Evolutionary conservation across 1,284 basidiomycete species (phyloP).

Genomic region (Moesziomyces globuligerus): DNA sequence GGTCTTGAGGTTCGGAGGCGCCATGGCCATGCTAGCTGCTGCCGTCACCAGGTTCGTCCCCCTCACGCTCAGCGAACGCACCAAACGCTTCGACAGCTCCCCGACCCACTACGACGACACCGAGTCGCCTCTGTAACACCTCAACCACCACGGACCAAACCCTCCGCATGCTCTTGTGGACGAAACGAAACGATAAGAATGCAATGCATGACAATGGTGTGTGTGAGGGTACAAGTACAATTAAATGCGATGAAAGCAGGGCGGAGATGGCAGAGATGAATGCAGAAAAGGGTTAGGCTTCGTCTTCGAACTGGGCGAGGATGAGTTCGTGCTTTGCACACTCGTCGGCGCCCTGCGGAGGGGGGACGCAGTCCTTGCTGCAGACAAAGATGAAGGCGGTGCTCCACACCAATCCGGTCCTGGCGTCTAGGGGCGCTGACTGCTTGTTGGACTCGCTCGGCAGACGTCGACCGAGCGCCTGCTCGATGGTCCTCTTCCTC

Average conservation of each 20-base stretch:
- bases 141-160: too few species aligned
- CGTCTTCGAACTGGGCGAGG: constrained; percentile 56
- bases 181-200: too few species aligned
- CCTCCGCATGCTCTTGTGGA: too few species aligned
- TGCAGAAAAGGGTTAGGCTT: constrained; percentile 13
- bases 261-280: not conserved
- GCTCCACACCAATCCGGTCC: constrained; percentile 60
- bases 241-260: not conserved
- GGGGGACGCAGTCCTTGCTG: constrained; percentile 51
- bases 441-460: constrained; percentile 1
- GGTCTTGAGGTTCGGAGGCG: constrained; percentile 90
- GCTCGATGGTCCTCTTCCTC: constrained; percentile 53
- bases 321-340: constrained; percentile 56
- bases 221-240: not conserved
- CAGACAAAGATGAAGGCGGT: constrained; percentile 64
- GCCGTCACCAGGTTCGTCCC: constrained; percentile 51
- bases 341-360: constrained; percentile 21
- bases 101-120: not conserved
- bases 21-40: constrained; percentile 68
- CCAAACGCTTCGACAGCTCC: constrained; percentile 10
- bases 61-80: constrained; percentile 47
- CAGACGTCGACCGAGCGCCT: constrained; percentile 52
- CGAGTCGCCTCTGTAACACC: too few species aligned
- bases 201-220: not conserved
- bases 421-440: constrained; percentile 14